Base-by-base conservation (phyloP, 345 rosid genomes). In the Triadica sebifera region DNA sequence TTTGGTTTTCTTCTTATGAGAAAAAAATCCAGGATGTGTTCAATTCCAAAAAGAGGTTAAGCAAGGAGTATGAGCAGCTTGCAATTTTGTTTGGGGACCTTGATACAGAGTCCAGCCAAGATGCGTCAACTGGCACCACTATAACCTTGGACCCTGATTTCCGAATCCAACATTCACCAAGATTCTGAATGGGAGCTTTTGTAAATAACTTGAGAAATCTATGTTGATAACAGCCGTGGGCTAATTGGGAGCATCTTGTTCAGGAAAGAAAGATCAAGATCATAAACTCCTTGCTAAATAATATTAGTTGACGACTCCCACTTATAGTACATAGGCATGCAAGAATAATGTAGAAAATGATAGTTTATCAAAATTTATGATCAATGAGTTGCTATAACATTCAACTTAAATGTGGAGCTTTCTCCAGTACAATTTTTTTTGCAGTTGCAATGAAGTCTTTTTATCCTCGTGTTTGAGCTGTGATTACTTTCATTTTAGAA, bases 31-130 rank as follows among this genome's bases (percentile, higher is more conserved):
- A 84, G 81, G 94, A 89, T 67, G 90, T 88, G 19, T 89, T 91
- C 67, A 71, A 83, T 69, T 74, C 91, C 0, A 89, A 82, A 72
- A 86, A 71, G 83, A 86, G 85, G 84, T 55, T 85, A 66, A 82
- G 77, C 58, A 88, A 90, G 86, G 98, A 91, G 72, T 93, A 93
- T 50, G 90, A 89, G 80, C 93, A 81, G 77, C 90, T 93, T 49
- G 86, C 90, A 39, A 87, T 93, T 77, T 88, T 85, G 95, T 88
- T 84, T 22, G 96, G 93, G 51, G 94, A 93, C 68, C 78, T 82
- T 29, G 84, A 85, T 49, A 82, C 80, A 72, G 87, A 76, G 50
- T 73, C 70, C 46, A 72, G 69, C 80, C 76, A 81, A 20, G 82
- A 77, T 53, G 34, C 53, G 58, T 73, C 83, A 67, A 67, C 76